Evolutionary conservation across 2,329 filamentous ascomycete genomes (phyloP).

Genomic region (Aspergillus flavus): DNA sequence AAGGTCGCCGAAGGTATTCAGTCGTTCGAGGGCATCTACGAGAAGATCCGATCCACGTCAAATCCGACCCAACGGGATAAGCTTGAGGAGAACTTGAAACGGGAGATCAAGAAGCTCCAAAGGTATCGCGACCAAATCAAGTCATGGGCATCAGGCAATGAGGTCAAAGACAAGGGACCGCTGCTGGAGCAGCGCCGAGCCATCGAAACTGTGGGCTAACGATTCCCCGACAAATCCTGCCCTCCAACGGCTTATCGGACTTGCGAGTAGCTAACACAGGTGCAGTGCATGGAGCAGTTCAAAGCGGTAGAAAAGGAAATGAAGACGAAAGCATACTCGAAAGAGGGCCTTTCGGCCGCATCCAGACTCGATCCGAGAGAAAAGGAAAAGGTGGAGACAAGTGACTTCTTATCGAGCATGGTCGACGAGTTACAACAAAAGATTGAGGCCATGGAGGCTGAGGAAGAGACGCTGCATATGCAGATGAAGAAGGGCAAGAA

Average conservation of each 20-base stretch:
- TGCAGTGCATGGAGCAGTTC: slow-evolving; percentile 86
- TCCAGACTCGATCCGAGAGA: slow-evolving; percentile 97
- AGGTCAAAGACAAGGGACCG: slow-evolving; percentile 99
- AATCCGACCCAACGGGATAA: slow-evolving; percentile 98
- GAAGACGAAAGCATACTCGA: slow-evolving; percentile 99
- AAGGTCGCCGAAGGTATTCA: slow-evolving; percentile 91
- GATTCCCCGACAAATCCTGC: slow-evolving; percentile 12
- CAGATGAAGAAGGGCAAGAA: slow-evolving; percentile 95
- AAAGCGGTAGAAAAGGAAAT: slow-evolving; percentile 99
- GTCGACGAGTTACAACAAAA: slow-evolving; percentile 93
- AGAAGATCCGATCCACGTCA: slow-evolving; percentile 91
- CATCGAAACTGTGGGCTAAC: slow-evolving; percentile 80
- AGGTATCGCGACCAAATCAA: slow-evolving; percentile 98
- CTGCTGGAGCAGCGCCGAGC: slow-evolving; percentile 90
- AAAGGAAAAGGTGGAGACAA: slow-evolving; percentile 85
- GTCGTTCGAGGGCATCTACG: slow-evolving; percentile 93
- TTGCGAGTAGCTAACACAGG: slow-evolving; percentile 28
- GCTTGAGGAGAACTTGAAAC: slow-evolving; percentile 95
- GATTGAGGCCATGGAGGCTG: slow-evolving; percentile 89
- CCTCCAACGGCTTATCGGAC: slow-evolving; percentile 10
- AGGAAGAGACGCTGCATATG: slow-evolving; percentile 81
- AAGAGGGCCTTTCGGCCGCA: slow-evolving; percentile 90
- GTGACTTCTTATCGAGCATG: slow-evolving; percentile 82
- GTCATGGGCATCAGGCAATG: slow-evolving; percentile 97
- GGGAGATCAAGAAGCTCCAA: slow-evolving; percentile 99